Base-by-base conservation (phyloP, 176 grass and related monocot genomes). In the Guadua angustifolia region DNA sequence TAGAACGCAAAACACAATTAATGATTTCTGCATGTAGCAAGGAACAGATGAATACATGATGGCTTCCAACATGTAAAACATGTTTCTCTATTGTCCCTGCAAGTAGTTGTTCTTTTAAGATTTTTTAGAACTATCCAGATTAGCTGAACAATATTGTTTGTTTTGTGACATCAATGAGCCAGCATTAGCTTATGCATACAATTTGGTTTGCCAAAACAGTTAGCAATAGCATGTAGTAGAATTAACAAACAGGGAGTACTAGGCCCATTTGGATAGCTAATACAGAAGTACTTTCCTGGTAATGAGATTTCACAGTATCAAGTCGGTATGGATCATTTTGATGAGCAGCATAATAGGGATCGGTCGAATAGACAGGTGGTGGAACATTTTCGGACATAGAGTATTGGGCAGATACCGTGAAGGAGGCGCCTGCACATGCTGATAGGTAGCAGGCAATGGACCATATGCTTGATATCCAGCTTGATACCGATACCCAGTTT, bases 201-300 rank as follows among this genome's bases (percentile, higher is more conserved):
- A 62, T 24, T 17, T 15, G 40, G 15, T 66, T 47, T 39, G n/a
- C 32, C 44, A 26, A 86, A 26, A n/a, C 15, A 66, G 46, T 47
- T 64, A 71, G 5, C 35, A 72, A 46, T 64, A 71, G 5, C 35
- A 72, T 43, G 35, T 26, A 51, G 49, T 13, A 86, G 15, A 78
- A 74, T n/a, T 42, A 86, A 52, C 25, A 73, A 35, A 67, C 66
- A 42, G 0, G 33, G 78, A 78, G 26, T 59, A 76, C 18, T 49
- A n/a, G 15, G 60, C 45, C 49, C 17, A 80, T 80, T 32, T 36
- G 62, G 35, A 50, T 33, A 38, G n/a, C 22, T 66, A 80, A 49
- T 85, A 66, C 18, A 32, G 53, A 61, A 68, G 59, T 45, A 68
- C 47, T 85, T 78, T 82, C 81, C 26, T 67, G 78, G 79, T 85